These are phyloP conservation scores for Boletus speciosus DNA, from an alignment of 768 basidiomycete genomes.

Conservation along the genomic window DNA sequence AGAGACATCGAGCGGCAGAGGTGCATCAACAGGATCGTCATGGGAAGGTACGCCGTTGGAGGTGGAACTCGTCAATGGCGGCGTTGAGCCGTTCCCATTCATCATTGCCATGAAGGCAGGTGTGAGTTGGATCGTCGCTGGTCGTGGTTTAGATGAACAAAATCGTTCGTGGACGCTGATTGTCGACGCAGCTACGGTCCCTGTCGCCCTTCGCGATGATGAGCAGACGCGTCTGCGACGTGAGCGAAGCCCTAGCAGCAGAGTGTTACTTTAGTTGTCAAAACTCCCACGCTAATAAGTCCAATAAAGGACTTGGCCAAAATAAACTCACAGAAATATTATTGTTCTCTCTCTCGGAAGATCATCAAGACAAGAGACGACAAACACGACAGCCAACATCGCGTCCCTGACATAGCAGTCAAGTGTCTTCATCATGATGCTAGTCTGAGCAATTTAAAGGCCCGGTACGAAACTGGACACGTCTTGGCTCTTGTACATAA, in stretches of 20 bases:
- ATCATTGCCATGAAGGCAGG: conserved; percentile 18
- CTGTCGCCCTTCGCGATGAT: conserved; percentile 22
- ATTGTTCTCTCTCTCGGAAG: not conserved
- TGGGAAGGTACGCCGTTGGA: conserved; percentile 27
- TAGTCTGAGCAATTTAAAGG: not conserved
- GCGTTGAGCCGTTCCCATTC: conserved; percentile 22
- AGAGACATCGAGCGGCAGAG: conserved; percentile 58
- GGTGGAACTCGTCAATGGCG: conserved; percentile 28
- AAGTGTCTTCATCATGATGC: not conserved
- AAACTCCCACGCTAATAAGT: conserved; percentile 24
- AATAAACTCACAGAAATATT: not conserved
- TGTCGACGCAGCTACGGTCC: conserved; percentile 10
- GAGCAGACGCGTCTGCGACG: conserved; percentile 24
- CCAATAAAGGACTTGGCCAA: conserved; percentile 9
- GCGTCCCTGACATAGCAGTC: not conserved
- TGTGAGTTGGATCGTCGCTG: conserved; percentile 8
- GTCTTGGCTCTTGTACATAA: not conserved
- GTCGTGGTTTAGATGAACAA: conserved; percentile 9
- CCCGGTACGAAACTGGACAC: not conserved
- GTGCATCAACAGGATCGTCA: conserved; percentile 36
- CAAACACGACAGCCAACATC: not conserved
- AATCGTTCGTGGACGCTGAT: conserved; percentile 2
- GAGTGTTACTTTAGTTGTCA: not conserved
- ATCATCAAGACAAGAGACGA: not conserved
- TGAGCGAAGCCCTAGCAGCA: not conserved